Base-by-base conservation (phyloP, 2,329 filamentous ascomycete species). In the Arachnomyces sp. region DNA sequence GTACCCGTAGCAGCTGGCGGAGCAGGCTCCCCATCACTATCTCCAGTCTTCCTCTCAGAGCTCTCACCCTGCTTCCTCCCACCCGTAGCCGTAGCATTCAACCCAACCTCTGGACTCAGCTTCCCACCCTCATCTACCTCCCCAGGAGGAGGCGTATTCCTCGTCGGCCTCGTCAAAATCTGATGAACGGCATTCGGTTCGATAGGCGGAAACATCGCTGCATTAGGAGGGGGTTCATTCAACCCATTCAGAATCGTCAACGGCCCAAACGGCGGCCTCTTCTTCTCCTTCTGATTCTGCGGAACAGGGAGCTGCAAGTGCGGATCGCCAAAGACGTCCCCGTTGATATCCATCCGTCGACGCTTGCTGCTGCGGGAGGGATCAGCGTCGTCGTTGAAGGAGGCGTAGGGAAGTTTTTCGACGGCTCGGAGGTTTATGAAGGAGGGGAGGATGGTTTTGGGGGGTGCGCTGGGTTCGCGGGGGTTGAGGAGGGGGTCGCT, bases 201-300 rank as follows among this genome's bases (percentile, higher is more conserved):
- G 40, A 81, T 81, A 3, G 74, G 74, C 4, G 77, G 77, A 35
- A 81, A 71, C 5, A 80, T 58, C 9, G 73, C 70, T 34, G 74
- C 74, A 54, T 79, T 73, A 7, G 76, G 76, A 11, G 77, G 77
- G 2, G 77, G 77, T 46, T 81, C 76, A 57, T 80, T 76, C 32
- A 81, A 57, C 6, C 76, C 76, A 50, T 77, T 77, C 8, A 81
- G 57, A 44, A 70, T 68, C 33, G 67, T 64, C 47, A 70, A 62
- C 16, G 65, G 61, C 16, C 64, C 59, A 49, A 68, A 64, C 5
- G 66, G 61, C 31, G 58, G 64, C n/a, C 56, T 61, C 34, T 66
- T 61, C 40, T 62, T 60, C 43, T 67, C 64, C 40, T 66, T 64
- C 34, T 69, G 66, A n/a, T 63, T 54, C 43, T 66, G 63, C 6